Evolutionary conservation across 2,329 filamentous ascomycete species (phyloP).

Genomic region (Periconia macrospinosa): DNA sequence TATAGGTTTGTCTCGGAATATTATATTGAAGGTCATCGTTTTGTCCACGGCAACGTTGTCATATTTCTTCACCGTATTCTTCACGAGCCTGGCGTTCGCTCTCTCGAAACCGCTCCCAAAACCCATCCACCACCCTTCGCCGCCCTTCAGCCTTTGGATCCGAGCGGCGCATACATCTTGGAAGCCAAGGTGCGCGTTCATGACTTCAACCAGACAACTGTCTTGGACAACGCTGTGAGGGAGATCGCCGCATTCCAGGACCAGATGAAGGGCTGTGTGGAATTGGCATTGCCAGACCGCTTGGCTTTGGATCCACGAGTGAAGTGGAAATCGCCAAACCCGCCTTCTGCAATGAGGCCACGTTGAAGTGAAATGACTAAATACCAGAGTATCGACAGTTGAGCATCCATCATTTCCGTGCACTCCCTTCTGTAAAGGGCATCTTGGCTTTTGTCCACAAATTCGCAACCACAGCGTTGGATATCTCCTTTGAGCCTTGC

Average conservation of each 20-base stretch:
- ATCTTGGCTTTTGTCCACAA: too few relatives aligned
- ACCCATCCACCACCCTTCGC: conserved; percentile 46
- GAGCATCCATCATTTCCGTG: not conserved
- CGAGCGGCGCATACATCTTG: conserved; percentile 60
- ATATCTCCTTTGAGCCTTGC: not conserved
- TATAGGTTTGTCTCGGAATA: conserved; percentile 60
- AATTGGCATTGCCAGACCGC: conserved; percentile 60
- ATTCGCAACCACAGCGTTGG: too few relatives aligned
- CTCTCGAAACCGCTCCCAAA: conserved; percentile 34
- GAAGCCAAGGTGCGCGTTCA: conserved; percentile 61
- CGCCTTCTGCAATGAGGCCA: conserved; percentile 12
- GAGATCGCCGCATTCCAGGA: conserved; percentile 60
- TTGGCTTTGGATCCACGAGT: conserved; percentile 63
- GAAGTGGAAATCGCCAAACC: conserved; percentile 46
- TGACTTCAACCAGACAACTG: conserved; percentile 56
- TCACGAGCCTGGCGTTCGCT: conserved; percentile 46
- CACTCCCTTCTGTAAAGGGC: too few relatives aligned
- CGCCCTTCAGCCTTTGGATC: conserved; percentile 55
- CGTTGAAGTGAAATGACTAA: conserved; percentile 14
- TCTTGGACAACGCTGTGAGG: conserved; percentile 57
- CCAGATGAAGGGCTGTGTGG: conserved; percentile 59
- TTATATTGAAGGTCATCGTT: conserved; percentile 58
- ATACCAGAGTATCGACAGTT: not conserved
- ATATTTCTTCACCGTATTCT: conserved; percentile 60
- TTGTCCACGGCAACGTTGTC: conserved; percentile 61